Evolutionary conservation across 805 yeast species (phyloP).

Genomic region (Candida golubevii): DNA sequence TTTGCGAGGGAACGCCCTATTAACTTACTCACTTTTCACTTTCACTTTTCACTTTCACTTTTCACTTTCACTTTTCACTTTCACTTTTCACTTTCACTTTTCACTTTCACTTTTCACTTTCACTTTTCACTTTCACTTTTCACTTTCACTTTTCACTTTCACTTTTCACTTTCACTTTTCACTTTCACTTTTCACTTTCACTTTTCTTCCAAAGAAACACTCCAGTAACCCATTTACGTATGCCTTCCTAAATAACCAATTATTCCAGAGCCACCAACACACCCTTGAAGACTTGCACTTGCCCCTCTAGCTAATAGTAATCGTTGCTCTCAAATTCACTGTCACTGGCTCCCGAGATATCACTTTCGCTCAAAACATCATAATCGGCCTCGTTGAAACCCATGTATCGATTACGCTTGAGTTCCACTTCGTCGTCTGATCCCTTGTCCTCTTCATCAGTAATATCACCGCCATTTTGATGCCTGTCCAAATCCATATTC

Average conservation of each 20-base stretch:
- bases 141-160: no score
- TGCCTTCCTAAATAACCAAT: not conserved
- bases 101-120: no score
- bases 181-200: no score
- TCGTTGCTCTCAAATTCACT: conserved; percentile 40
- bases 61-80: no score
- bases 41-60: no score
- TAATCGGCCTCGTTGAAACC: conserved; percentile 46
- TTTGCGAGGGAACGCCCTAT: no score
- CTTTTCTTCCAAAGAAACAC: no score
- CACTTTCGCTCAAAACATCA: conserved; percentile 36
- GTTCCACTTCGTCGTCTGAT: conserved; percentile 43
- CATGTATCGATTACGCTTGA: conserved; percentile 38
- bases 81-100: no score
- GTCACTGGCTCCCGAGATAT: conserved; percentile 24
- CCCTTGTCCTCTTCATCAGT: conserved; percentile 24
- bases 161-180: no score
- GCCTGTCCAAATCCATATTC: conserved; percentile 7
- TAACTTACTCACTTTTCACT: no score
- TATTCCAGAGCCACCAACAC: not conserved
- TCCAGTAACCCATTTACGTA: no score
- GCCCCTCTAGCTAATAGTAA: conserved; percentile 26
- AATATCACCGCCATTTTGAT: conserved; percentile 9
- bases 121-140: no score
- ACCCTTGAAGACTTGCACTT: not conserved